Percentiles rank a stretch among this genome's conserved stretches.
phyloP scores from a whole-genome alignment of 352 stramenopile genomes.

The Globisporangium solare region DNA sequence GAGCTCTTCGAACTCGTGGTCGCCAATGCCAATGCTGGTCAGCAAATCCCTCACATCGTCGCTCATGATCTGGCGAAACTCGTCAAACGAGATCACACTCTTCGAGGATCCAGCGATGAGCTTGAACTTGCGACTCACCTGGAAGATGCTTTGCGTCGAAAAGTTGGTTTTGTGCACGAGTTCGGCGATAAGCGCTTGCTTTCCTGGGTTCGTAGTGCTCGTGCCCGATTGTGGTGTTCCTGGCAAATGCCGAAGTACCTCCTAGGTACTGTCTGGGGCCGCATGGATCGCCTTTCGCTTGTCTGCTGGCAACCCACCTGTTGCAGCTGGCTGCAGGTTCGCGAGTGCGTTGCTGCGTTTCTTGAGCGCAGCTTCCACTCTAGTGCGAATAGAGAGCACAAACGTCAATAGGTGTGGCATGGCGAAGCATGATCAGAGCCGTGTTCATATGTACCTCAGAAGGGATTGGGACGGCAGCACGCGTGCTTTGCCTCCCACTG shows the following conservation, averaged over 20 bases:
- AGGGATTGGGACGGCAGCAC: conserved; percentile 25
- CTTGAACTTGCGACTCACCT: conserved; percentile 51
- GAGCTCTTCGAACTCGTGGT: background rate
- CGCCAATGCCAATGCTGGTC: conserved; percentile 11
- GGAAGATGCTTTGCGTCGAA: conserved; percentile 39
- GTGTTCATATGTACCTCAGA: conserved; percentile 4
- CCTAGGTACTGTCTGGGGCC: conserved; percentile 18
- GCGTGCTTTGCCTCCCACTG: conserved; percentile 31
- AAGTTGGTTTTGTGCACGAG: conserved; percentile 35
- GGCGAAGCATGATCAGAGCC: too few relatives aligned
- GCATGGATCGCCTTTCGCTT: conserved; percentile 13
- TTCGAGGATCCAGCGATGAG: conserved; percentile 27
- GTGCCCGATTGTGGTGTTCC: background rate
- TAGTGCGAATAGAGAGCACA: background rate
- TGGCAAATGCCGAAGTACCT: conserved; percentile 16
- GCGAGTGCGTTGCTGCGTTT: conserved; percentile 30
- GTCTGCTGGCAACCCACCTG: conserved; percentile 9
- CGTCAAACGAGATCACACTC: conserved; percentile 34
- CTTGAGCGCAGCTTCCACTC: conserved; percentile 21
- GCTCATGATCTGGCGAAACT: conserved; percentile 38
- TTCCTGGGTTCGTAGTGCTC: conserved; percentile 10
- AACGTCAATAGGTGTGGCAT: too few relatives aligned
- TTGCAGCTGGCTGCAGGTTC: conserved; percentile 18
- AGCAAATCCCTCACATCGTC: conserved; percentile 27
- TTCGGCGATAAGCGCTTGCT: conserved; percentile 46